Conservation (phyloP, 1,284 basidiomycete genomes). For the Bondarzewia mesenterica region DNA sequence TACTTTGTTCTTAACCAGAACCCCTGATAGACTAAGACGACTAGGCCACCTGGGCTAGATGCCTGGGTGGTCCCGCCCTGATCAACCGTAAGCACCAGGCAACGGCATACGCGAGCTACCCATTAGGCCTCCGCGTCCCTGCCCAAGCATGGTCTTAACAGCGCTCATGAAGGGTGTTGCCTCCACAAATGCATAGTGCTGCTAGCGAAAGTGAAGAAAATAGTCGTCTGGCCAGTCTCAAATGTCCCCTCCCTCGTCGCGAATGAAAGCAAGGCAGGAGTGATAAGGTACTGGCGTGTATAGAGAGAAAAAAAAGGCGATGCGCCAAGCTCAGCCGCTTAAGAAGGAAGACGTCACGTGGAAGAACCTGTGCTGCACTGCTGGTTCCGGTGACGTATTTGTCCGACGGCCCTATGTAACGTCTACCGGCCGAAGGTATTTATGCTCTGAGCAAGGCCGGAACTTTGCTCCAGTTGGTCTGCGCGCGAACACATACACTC, state of each 20-base stretch:
- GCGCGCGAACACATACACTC: slow-evolving; percentile 3
- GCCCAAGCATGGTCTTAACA: too few relatives aligned
- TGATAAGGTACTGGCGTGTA: slow-evolving; percentile 30
- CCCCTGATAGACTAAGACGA: too few relatives aligned
- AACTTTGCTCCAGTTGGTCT: slow-evolving; percentile 1
- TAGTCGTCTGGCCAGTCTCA: slow-evolving; percentile 23
- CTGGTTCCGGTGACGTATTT: too few relatives aligned
- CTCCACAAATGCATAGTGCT: slow-evolving; percentile 27
- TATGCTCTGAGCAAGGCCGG: not conserved
- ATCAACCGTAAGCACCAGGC: too few relatives aligned
- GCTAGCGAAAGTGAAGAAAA: slow-evolving; percentile 39
- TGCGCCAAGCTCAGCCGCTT: too few relatives aligned
- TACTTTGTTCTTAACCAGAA: too few relatives aligned
- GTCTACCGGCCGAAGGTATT: not conserved
- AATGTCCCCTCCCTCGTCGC: slow-evolving; percentile 25
- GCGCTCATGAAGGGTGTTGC: slow-evolving; percentile 8
- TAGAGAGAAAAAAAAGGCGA: slow-evolving; percentile 7
- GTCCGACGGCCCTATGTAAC: not conserved
- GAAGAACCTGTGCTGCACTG: too few relatives aligned
- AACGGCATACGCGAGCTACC: too few relatives aligned
- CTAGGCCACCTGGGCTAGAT: too few relatives aligned
- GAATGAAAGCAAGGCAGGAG: slow-evolving; percentile 18
- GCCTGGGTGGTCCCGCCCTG: too few relatives aligned
- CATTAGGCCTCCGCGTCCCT: too few relatives aligned
- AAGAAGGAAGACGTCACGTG: too few relatives aligned